These are phyloP conservation scores for Corylus avellana DNA, from an alignment of 306 rosid genomes.

Conservation along the genomic window DNA sequence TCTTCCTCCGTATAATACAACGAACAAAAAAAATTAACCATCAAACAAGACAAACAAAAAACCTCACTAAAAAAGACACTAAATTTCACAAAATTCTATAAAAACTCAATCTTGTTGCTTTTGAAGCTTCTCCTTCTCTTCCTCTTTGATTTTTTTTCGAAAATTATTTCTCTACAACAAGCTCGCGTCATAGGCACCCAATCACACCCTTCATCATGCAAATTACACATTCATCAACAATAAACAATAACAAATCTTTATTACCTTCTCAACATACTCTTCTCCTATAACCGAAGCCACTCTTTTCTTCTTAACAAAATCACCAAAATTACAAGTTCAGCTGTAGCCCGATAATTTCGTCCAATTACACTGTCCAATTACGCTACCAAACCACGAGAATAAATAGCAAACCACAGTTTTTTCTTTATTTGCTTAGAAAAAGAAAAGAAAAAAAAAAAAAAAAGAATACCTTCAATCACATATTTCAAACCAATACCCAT, in stretches of 20 bases:
- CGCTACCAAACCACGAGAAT: too few species aligned
- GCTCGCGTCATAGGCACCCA: neutral
- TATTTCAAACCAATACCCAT: neutral
- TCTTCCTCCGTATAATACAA: conserved; percentile 68
- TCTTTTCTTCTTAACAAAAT: conserved; percentile 68
- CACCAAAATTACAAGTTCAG: too few species aligned
- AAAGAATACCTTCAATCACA: too few species aligned
- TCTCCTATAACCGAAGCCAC: conserved; percentile 93
- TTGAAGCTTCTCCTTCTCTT: conserved; percentile 96
- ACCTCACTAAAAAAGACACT: neutral
- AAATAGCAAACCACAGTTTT: too few species aligned
- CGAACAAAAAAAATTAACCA: neutral
- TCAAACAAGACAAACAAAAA: neutral
- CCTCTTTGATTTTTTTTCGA: conserved; percentile 70
- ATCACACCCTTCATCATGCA: neutral
- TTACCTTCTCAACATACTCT: conserved; percentile 92
- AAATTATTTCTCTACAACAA: conserved; percentile 76
- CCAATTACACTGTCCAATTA: too few species aligned
- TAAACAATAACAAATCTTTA: neutral
- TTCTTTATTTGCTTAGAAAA: too few species aligned
- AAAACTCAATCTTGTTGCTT: conserved; percentile 76
- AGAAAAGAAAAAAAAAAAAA: too few species aligned
- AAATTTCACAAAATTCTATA: conserved; percentile 1
- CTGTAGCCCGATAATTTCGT: too few species aligned
- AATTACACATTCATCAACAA: neutral